phyloP scores from a whole-genome alignment of 306 rosid species.

The Casuarina glauca region DNA sequence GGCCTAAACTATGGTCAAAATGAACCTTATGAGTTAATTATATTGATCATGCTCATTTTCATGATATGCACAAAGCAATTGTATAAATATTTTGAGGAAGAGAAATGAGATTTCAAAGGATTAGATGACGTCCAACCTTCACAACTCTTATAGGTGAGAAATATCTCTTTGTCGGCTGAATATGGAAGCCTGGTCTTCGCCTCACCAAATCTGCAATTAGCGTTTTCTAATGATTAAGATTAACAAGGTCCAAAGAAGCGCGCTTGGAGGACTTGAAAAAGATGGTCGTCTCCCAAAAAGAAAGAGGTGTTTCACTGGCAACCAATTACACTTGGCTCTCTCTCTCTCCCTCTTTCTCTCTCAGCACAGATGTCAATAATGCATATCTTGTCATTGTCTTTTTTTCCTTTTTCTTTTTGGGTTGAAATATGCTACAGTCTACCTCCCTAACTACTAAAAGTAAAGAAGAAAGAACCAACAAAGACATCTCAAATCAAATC shows the following conservation, averaged over 20 bases:
- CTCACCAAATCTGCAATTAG: not conserved
- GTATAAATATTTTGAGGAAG: no score
- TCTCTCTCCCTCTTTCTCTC: not conserved
- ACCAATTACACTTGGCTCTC: conserved; percentile 13
- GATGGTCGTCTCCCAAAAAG: conserved; percentile 34
- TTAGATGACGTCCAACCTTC: no score
- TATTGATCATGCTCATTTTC: no score
- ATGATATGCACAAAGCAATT: no score
- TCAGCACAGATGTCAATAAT: not conserved
- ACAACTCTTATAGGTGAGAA: no score
- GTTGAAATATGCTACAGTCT: conserved; percentile 47
- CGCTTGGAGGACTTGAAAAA: conserved; percentile 30
- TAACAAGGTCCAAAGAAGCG: conserved; percentile 21
- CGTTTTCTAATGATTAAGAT: no score
- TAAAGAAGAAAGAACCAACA: conserved; percentile 32
- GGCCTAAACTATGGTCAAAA: no score
- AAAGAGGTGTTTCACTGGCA: conserved; percentile 22
- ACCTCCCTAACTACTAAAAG: conserved; percentile 35
- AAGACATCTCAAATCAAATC: conserved; percentile 47
- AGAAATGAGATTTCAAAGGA: no score
- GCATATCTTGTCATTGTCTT: conserved; percentile 40
- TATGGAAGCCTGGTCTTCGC: not conserved
- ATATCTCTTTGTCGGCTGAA: not conserved
- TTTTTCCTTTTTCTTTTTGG: conserved; percentile 37
- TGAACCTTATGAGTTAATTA: no score